phyloP scores from a whole-genome alignment of 345 rosid species.

The Citrus unshiu region DNA sequence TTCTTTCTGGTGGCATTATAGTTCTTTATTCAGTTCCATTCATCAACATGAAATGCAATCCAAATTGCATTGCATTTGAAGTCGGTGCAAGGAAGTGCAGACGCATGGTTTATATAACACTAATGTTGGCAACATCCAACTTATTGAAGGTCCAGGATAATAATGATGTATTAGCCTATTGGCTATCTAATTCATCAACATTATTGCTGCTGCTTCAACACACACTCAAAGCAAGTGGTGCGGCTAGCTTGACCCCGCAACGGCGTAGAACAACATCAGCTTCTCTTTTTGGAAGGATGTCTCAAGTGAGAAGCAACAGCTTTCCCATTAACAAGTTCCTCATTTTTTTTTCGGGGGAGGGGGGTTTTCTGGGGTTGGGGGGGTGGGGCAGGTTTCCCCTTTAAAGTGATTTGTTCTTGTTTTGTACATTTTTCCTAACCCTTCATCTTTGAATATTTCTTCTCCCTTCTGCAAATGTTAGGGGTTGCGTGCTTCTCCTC shows the following conservation, averaged over 20 bases:
- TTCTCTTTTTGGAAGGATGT: slow-evolving; percentile 97
- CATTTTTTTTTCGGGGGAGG: too few relatives aligned
- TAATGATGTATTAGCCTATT: slow-evolving; percentile 79
- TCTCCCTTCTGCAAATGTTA: slow-evolving; percentile 29
- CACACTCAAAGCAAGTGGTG: slow-evolving; percentile 94
- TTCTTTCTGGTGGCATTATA: slow-evolving; percentile 12
- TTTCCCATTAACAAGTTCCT: background rate
- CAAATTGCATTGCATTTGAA: slow-evolving; percentile 4
- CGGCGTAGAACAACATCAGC: slow-evolving; percentile 86
- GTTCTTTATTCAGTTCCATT: background rate
- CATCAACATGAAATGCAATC: background rate
- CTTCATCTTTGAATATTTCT: slow-evolving; percentile 14
- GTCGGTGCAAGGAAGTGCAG: slow-evolving; percentile 3
- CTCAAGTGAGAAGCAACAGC: slow-evolving; percentile 59
- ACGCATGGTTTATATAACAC: background rate
- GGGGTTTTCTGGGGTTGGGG: too few relatives aligned
- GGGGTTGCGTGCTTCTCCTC: slow-evolving; percentile 90
- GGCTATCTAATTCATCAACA: slow-evolving; percentile 95
- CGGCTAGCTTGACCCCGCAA: slow-evolving; percentile 97
- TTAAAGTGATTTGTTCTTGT: background rate
- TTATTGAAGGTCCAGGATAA: slow-evolving; percentile 72
- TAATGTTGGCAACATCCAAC: slow-evolving; percentile 25
- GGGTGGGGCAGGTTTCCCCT: too few relatives aligned
- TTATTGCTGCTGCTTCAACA: slow-evolving; percentile 85
- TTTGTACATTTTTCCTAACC: slow-evolving; percentile 2